Base-by-base conservation (phyloP, 2,329 filamentous ascomycete genomes). In the Rasamsonia emersonii region DNA sequence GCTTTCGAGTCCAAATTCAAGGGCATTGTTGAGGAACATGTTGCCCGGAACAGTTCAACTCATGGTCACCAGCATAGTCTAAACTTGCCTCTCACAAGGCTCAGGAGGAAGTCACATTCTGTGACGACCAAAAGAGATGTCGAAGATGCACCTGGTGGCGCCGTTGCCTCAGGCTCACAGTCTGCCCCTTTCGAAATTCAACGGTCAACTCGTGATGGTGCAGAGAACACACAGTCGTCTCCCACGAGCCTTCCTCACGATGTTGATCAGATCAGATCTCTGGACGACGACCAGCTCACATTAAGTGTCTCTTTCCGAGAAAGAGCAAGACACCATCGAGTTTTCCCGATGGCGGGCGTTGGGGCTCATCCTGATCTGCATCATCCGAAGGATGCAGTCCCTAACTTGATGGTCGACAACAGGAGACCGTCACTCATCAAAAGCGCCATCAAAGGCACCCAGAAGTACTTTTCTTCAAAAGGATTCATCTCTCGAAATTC, bases 1-100 rank as follows among this genome's bases (percentile, higher is more conserved):
- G 74, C 73, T 8, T 84, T 84, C 42, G 71, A 81, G 51, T 64
- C 61, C 36, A 70, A 73, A 13, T 76, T 82, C 38, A 58, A 69
- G 34, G 57, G 64, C 25, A 64, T 80, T 35, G 67, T 69, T 2
- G 51, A 63, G 41, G 46, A 49, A 17, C 45, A 39, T 19, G 16
- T 13, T 9, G 42, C 42, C 30, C 37, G 30, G 21, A 41, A 33
- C 18, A 35, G 21, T 7, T 33, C 36, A 18, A 40, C 32, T 24
- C 29, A 18, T 24, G 39, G 32, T n/a, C 36, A 24, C n/a, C 6
- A 18, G 3, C 18, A 24, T 9, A 20, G 9, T 5, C 28, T 34
- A 14, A 26, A 36, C 8, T 19, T 29, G 13, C 28, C 33, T 3
- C 21, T n/a, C n/a, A n/a, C n/a, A n/a, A n/a, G n/a, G n/a, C n/a